Evolutionary conservation across 139 green algal species (phyloP).

Genomic region (Picochlorum sp.): DNA sequence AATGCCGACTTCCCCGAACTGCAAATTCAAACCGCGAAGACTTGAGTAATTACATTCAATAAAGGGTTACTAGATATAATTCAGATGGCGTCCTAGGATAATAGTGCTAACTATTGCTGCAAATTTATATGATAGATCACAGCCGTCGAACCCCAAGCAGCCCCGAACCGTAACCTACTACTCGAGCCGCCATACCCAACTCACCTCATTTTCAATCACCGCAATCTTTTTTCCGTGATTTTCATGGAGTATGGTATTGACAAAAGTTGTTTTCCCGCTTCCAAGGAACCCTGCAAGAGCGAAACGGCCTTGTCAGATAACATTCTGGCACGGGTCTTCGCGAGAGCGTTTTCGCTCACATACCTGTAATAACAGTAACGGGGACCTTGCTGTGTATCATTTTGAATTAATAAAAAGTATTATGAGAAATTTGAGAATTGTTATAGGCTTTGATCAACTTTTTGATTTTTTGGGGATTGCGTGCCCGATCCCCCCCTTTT

Average conservation of each 20-base stretch:
- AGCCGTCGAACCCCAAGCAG: background rate
- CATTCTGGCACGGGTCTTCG: background rate
- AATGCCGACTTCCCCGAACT: constrained; percentile 60
- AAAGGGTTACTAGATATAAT: background rate
- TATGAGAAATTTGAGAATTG: too few species aligned
- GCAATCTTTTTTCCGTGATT: constrained; percentile 63
- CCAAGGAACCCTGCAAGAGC: constrained; percentile 7
- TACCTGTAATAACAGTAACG: constrained; percentile 7
- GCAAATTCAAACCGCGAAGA: background rate
- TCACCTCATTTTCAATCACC: constrained; percentile 69
- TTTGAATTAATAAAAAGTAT: background rate
- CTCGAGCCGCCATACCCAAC: background rate
- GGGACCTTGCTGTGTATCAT: constrained; percentile 1
- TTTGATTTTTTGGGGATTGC: too few species aligned
- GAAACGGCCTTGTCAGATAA: background rate
- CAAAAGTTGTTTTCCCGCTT: constrained; percentile 63
- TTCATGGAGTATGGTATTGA: constrained; percentile 65
- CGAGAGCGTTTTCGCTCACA: background rate
- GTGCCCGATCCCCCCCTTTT: too few species aligned
- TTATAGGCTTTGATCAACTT: too few species aligned
- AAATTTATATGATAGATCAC: background rate
- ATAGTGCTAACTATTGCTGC: too few species aligned
- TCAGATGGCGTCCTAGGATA: background rate
- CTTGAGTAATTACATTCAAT: background rate
- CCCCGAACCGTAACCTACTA: background rate